Evolutionary conservation across 1,139 yeast genomes (phyloP).

Genomic region (Blastobotrys malaysiensis): DNA sequence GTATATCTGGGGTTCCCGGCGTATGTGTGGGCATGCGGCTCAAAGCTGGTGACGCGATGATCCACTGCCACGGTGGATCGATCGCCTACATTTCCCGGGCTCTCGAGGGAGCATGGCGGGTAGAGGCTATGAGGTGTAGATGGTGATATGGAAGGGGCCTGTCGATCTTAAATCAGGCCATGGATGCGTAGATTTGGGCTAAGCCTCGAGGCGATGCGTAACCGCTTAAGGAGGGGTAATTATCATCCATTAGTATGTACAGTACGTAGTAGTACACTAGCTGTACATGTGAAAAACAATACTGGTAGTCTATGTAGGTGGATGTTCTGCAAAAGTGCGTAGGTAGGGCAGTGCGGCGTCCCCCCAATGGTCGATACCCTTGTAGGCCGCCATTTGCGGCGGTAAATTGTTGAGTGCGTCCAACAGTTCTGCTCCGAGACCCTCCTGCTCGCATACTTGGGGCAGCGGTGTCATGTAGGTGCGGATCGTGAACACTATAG

Average conservation of each 20-base stretch:
- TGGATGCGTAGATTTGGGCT: not conserved
- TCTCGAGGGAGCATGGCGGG: too few species aligned
- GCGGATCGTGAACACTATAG: conserved; percentile 54
- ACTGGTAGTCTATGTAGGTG: not conserved
- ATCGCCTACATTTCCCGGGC: too few species aligned
- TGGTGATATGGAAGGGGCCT: not conserved
- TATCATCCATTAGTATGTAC: too few species aligned
- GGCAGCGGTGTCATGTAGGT: conserved; percentile 63
- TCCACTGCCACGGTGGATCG: too few species aligned
- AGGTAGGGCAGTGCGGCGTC: conserved; percentile 51
- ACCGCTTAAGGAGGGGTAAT: not conserved
- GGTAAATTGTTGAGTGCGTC: conserved; percentile 59
- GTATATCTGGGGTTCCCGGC: not conserved
- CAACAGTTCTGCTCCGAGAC: conserved; percentile 39
- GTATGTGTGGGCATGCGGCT: not conserved
- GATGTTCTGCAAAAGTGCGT: not conserved
- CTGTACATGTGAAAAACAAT: not conserved
- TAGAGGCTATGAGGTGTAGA: too few species aligned
- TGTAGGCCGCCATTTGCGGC: conserved; percentile 53
- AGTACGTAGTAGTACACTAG: too few species aligned
- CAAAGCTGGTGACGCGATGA: not conserved
- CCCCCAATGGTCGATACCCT: conserved; percentile 60
- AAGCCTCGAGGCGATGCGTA: not conserved
- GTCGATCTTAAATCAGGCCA: not conserved
- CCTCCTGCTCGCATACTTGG: conserved; percentile 43